Evolutionary conservation across 495 filamentous ascomycete genomes (phyloP).

Genomic region (Choiromyces venosus): DNA sequence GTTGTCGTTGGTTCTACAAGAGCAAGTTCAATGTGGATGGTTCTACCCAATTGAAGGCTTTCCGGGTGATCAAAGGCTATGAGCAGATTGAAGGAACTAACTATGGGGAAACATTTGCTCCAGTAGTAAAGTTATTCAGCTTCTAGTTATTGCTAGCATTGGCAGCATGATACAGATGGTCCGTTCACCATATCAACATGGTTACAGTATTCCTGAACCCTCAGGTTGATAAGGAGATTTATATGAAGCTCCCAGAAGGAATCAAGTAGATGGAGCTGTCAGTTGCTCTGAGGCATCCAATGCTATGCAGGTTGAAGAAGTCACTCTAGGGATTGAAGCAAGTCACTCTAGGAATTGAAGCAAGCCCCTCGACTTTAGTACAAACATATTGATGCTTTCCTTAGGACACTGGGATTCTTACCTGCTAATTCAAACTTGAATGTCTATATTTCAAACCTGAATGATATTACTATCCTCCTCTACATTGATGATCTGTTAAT

Average conservation of each 20-base stretch:
- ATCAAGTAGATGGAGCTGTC: too few relatives aligned
- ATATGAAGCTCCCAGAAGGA: slow-evolving; percentile 2
- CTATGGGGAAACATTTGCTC: slow-evolving; percentile 10
- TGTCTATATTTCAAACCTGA: too few relatives aligned
- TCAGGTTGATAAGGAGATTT: slow-evolving; percentile 2
- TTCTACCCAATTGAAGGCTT: slow-evolving; percentile 3
- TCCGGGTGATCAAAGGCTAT: background rate
- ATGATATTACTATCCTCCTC: too few relatives aligned
- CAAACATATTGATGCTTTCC: background rate
- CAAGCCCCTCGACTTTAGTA: background rate
- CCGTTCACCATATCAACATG: slow-evolving; percentile 12
- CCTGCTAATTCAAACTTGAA: background rate
- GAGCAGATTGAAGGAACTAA: background rate
- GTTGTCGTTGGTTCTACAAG: background rate
- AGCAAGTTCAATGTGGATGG: background rate
- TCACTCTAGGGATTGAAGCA: too few relatives aligned
- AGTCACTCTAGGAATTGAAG: background rate
- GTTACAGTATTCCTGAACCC: slow-evolving; percentile 16
- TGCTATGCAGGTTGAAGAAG: background rate
- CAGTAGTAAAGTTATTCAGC: background rate
- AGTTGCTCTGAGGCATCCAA: too few relatives aligned
- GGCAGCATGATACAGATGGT: background rate
- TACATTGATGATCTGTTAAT: too few relatives aligned
- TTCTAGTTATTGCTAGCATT: background rate
- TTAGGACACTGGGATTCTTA: background rate